Evolutionary conservation across 495 filamentous ascomycete species (phyloP), one percentile per base, ranked within the genome.

Genomic region (Venustampulla echinocandica): DNA sequence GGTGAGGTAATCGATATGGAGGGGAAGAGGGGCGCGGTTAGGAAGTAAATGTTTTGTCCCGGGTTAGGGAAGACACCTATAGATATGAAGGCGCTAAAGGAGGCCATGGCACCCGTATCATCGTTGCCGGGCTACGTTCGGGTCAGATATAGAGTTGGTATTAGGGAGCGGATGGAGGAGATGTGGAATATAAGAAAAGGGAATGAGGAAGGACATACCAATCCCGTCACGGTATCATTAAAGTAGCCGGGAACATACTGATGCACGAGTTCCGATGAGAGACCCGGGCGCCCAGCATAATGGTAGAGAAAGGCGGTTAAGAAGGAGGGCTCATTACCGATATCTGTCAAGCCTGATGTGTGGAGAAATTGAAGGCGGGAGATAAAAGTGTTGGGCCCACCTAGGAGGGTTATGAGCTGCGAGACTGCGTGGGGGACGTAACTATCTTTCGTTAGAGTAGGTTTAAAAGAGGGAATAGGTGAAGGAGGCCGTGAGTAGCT

Each of bases 41-140:
- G 82, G 10, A 88, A 69, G 47, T 88, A 87, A 0, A 87, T 81
- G 53, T 85, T 65, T 55, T 87, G 82, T 5, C 83, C 84, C 0
- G 80, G 74, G 17, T 83, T 80, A 0, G 84, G 84, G 61, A 82
- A 88, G 0, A 86, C 60, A 3, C 84, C 84, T 57, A 82, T 73
- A 78, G 83, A 84, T 37, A 71, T 68, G n/a, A 85, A 71, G 11
- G 76, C 77, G 0, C 76, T 65, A 48, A 85, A 85, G 3, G 75
- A 73, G 10, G 80, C 83, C 80, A 85, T 84, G 0, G 81, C 80
- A 7, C 82, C 82, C 28, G 68, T 73, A 55, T 85, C 82, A 46
- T 86, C 82, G 57, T 85, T 86, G 0, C 81, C 81, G 0, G 82
- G 81, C 5, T 84, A 70, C 10, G 27, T n/a, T n/a, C n/a, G 13